phyloP scores from a whole-genome alignment of 208 protist genomes.

The Trypanosoma melophagium region DNA sequence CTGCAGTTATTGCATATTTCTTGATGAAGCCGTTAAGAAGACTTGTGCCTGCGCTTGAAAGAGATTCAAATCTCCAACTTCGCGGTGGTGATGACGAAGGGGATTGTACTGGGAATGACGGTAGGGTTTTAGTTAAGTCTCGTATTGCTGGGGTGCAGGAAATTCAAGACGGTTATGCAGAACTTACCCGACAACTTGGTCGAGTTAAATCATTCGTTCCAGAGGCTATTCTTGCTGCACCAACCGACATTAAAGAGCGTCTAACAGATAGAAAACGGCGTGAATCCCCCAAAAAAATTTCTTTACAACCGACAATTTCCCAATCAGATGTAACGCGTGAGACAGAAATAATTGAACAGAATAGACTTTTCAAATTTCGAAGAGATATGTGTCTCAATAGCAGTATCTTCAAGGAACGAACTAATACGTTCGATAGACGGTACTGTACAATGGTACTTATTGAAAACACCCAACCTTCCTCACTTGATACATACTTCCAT shows the following conservation, averaged over 20 bases:
- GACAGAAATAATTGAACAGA: background rate
- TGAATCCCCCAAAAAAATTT: background rate
- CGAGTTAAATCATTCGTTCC: constrained; percentile 24
- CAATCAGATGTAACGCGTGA: background rate
- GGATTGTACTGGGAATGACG: constrained; percentile 9
- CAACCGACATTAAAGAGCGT: background rate
- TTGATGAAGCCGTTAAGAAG: constrained; percentile 29
- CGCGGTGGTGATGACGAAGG: constrained; percentile 19
- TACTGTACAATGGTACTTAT: constrained; percentile 59
- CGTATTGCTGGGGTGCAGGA: constrained; percentile 13
- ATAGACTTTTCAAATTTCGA: constrained; percentile 16
- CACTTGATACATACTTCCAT: constrained; percentile 5
- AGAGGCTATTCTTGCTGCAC: constrained; percentile 16
- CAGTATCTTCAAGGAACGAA: constrained; percentile 63
- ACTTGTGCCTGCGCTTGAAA: constrained; percentile 51
- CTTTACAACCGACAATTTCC: background rate
- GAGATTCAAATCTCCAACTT: constrained; percentile 56
- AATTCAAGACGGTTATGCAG: constrained; percentile 17
- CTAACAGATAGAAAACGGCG: background rate
- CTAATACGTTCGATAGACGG: constrained; percentile 49
- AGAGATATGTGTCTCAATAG: constrained; percentile 57
- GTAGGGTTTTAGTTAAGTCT: constrained; percentile 4
- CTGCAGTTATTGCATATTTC: constrained; percentile 48
- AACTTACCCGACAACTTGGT: constrained; percentile 17
- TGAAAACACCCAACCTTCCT: constrained; percentile 37